phyloP scores from a whole-genome alignment of 306 rosid genomes.

The Cercis canadensis region DNA sequence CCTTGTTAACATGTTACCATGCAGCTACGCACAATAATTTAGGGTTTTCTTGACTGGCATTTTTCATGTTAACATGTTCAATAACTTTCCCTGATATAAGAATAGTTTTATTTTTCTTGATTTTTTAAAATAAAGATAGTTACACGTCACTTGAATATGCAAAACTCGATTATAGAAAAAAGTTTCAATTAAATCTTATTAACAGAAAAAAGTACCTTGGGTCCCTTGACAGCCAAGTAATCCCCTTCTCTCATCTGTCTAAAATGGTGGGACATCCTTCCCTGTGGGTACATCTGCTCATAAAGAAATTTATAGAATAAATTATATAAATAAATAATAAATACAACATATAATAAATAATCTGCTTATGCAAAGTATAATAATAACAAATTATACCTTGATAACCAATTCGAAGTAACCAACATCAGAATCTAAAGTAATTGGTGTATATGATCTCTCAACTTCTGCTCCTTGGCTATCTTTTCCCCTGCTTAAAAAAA shows the following conservation, averaged over 20 bases:
- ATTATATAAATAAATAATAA: not conserved
- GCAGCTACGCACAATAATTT: too few species aligned
- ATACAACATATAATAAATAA: too few species aligned
- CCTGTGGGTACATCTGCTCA: conserved; percentile 77
- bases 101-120: too few species aligned
- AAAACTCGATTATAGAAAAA: too few species aligned
- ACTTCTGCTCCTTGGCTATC: conserved; percentile 67
- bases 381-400: conserved; percentile 51
- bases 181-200: too few species aligned
- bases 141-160: too few species aligned
- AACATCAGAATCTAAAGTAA: conserved; percentile 73
- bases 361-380: not conserved
- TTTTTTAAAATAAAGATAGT: too few species aligned
- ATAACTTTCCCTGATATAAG: too few species aligned
- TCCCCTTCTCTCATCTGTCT: conserved; percentile 74
- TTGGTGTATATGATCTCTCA: conserved; percentile 75
- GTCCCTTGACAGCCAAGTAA: conserved; percentile 67
- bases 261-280: conserved; percentile 87
- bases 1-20: too few species aligned
- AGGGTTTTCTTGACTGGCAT: too few species aligned
- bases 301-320: not conserved
- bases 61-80: too few species aligned
- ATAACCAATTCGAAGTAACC: conserved; percentile 79
- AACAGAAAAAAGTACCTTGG: conserved; percentile 64
- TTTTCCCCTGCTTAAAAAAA: conserved; percentile 51